Evolutionary conservation across 2,329 filamentous ascomycete genomes (phyloP).

Genomic region (Fusarium veterinarium): DNA sequence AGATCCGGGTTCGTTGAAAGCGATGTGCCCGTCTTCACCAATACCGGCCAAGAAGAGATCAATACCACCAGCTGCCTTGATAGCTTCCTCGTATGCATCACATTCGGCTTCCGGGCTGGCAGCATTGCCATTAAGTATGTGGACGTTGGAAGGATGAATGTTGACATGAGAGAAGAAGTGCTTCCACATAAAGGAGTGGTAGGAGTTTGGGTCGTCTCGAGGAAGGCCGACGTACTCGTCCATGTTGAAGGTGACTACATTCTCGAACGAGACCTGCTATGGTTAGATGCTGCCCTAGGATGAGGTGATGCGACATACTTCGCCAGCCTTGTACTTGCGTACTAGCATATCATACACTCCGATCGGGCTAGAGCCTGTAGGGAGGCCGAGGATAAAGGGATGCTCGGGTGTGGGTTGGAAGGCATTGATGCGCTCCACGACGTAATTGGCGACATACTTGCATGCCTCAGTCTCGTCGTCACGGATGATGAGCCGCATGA

Average conservation of each 20-base stretch:
- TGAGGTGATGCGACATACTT: slow-evolving; percentile 52
- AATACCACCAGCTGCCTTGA: slow-evolving; percentile 79
- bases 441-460: slow-evolving; percentile 83
- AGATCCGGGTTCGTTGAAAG: slow-evolving; percentile 90
- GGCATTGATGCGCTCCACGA: slow-evolving; percentile 82
- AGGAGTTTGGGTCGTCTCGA: slow-evolving; percentile 84
- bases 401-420: slow-evolving; percentile 78
- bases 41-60: slow-evolving; percentile 89
- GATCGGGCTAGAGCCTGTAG: slow-evolving; percentile 84
- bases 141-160: slow-evolving; percentile 82
- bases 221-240: slow-evolving; percentile 90
- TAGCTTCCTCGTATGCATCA: slow-evolving; percentile 81
- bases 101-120: slow-evolving; percentile 81
- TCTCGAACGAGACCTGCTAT: slow-evolving; percentile 79
- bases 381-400: slow-evolving; percentile 85
- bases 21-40: slow-evolving; percentile 87
- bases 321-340: slow-evolving; percentile 73
- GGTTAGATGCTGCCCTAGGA: not conserved
- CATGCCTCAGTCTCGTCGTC: slow-evolving; percentile 76
- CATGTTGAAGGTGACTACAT: slow-evolving; percentile 96
- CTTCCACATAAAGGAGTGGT: slow-evolving; percentile 94
- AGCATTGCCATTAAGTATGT: slow-evolving; percentile 86
- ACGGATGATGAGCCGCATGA: slow-evolving; percentile 86
- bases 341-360: slow-evolving; percentile 83
- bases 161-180: slow-evolving; percentile 90